Evolutionary conservation across 805 yeast genomes (phyloP), one percentile per base, ranked within the genome.

Genomic region (Ogataea wickerhamii): DNA sequence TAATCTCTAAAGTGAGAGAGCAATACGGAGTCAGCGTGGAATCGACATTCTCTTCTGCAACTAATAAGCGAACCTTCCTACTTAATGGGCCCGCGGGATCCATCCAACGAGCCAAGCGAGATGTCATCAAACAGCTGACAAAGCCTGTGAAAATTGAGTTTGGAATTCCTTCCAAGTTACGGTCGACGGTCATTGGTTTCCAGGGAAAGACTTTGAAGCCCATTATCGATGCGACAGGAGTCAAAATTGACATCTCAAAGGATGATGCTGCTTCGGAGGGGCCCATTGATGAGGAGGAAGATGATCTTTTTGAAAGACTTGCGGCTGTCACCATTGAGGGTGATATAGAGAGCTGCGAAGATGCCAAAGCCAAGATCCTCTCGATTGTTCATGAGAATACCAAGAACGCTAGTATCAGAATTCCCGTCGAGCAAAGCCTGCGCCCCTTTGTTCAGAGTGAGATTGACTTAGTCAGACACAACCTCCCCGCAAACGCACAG

Each of bases 141-240:
- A 82, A 80, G 59, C 94, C 94, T 38, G 76, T 82, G 40, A 66
- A 64, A 5, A 64, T 76, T 33, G 63, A 68, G 21, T 75, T 89
- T 56, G 58, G 71, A 21, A 76, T 89, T 37, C 97, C 98, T 22
- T 75, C 89, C 11, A 76, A 75, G 49, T 72, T 86, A 41, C 76
- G 93, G 62, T 74, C 94, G 6, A 74, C 76, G 34, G 76, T 89
- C 41, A 89, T 89, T 63, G 98, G 98, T 42, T 73, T 89, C 30
- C 85, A 82, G 58, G 98, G 98, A 58, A 75, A 73, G 51, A 82
- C 72, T 44, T 76, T 89, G 63, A 85, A 79, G 60, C 89, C 93
- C 41, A 85, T 89, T 47, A 71, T 84, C 34, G 82, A 74, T 37
- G 68, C 73, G 25, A 74, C 85, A 34, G 81, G 77, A 34, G 80